A percentile compares a stretch with the other conserved stretches of the same genome.
phyloP scores from a whole-genome alignment of 2,329 filamentous ascomycete species.

The Fusarium scirpi region DNA sequence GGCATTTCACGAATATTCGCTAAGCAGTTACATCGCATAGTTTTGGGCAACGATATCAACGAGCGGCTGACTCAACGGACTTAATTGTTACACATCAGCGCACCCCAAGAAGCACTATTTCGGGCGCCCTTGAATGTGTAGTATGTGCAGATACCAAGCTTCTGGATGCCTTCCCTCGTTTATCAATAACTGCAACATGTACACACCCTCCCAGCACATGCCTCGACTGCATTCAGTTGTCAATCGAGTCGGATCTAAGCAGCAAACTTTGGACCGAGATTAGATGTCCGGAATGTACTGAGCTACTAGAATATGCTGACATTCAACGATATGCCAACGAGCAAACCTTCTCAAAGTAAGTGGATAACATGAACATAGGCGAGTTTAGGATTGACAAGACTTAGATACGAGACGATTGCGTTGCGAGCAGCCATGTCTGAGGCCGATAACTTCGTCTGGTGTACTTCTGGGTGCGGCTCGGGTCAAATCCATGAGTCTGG shows the following conservation, averaged over 20 bases:
- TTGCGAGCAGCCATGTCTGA: constrained; percentile 58
- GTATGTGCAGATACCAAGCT: constrained; percentile 53
- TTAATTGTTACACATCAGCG: constrained; percentile 51
- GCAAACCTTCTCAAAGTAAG: constrained; percentile 58
- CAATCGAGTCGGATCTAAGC: constrained; percentile 52
- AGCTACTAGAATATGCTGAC: constrained; percentile 57
- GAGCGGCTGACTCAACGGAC: constrained; percentile 41
- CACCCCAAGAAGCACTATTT: constrained; percentile 36
- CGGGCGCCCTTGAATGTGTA: constrained; percentile 50
- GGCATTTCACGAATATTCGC: constrained; percentile 8
- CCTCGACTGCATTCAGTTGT: constrained; percentile 51
- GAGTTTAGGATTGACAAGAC: constrained; percentile 5
- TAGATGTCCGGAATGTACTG: constrained; percentile 64
- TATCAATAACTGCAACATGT: constrained; percentile 51
- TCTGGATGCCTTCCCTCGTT: constrained; percentile 48
- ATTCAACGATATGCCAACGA: constrained; percentile 59
- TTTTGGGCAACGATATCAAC: constrained; percentile 54
- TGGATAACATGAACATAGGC: neutral
- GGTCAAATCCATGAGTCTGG: constrained; percentile 65
- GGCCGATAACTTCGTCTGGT: constrained; percentile 64
- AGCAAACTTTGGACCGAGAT: constrained; percentile 59
- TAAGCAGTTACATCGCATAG: constrained; percentile 14
- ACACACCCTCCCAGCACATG: constrained; percentile 52
- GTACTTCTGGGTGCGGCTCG: constrained; percentile 62
- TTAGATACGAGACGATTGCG: constrained; percentile 58